Evolutionary conservation across 2,329 filamentous ascomycete genomes (phyloP), one percentile per base, ranked within the genome.

Genomic region (Pseudogymnoascus sp.): DNA sequence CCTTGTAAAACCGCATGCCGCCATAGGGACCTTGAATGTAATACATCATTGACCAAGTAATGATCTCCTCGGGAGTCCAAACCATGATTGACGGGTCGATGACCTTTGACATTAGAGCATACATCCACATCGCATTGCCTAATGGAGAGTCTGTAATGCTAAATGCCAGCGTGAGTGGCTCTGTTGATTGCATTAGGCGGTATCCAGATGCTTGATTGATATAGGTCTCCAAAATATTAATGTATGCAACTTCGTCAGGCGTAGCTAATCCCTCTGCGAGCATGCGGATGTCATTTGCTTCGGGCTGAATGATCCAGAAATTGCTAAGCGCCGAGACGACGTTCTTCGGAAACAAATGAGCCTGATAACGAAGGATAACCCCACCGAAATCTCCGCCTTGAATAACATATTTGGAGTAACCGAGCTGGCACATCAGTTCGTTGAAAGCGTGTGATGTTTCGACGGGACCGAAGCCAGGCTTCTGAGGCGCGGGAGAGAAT

Each of bases 351-450:
- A 33, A 33, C 9, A 33, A 33, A 33, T 33, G 31, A 33, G 31
- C 31, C 9, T 33, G 31, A 2, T 33, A 33, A 33, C 31, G 31
- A 33, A 33, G 31, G 31, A 58, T 58, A 58, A 15, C 18, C 7
- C n/a, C 12, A 33, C 52, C 52, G 10, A 18, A 58, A 35, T 58
- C 52, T 18, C 52, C 52, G 36, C 52, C 52, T 58, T 58, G 52
- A 15, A 35, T 25, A 29, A 58, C 52, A 15, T 25, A 58, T 33
- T 63, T 62, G 1, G 62, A 31, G 61, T 78, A 79, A 0, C 73
- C 74, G 5, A 79, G 74, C 21, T 71, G 65, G 0, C 70, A 60
- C 77, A 79, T 79, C 4, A 79, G 65, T 7, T 66, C 66, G 62
- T 77, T 64, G 63, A 75, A 75, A 1, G 69, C 69, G 4, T 70